Evolutionary conservation across 2,329 filamentous ascomycete species (phyloP).

Genomic region (Geosmithia morbida): DNA sequence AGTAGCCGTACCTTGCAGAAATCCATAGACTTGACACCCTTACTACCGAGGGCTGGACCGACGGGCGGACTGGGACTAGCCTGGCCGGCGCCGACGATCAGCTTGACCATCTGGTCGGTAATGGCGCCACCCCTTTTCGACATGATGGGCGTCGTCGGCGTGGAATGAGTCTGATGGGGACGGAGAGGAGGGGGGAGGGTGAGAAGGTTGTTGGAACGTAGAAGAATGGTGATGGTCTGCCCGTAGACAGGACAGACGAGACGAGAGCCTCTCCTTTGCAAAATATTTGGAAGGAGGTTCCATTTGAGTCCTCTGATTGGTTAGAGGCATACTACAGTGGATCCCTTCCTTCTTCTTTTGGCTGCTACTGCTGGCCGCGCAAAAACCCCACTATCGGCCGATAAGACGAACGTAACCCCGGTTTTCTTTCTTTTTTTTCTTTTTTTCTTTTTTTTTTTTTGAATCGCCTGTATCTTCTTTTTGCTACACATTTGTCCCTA

Average conservation of each 20-base stretch:
- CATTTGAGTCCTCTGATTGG: not conserved
- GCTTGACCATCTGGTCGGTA: constrained; percentile 73
- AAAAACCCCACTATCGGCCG: not conserved
- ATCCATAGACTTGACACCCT: constrained; percentile 98
- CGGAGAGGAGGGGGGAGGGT: too few relatives aligned
- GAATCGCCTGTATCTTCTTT: not conserved
- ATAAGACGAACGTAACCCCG: not conserved
- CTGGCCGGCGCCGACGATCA: constrained; percentile 93
- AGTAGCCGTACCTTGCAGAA: constrained; percentile 72
- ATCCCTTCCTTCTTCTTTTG: not conserved
- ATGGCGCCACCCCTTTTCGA: constrained; percentile 30
- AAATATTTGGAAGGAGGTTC: too few relatives aligned
- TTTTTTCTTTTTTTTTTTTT: not conserved
- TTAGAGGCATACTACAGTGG: not conserved
- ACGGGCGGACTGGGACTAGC: constrained; percentile 91
- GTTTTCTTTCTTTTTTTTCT: not conserved
- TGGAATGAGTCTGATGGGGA: constrained; percentile 3
- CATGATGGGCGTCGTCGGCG: constrained; percentile 21
- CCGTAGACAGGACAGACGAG: too few relatives aligned
- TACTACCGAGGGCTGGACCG: constrained; percentile 88
- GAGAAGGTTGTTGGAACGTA: not conserved
- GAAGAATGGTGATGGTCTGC: too few relatives aligned
- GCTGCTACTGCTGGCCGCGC: too few relatives aligned
- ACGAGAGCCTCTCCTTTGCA: too few relatives aligned
- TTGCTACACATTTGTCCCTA: not conserved